A percentile compares a stretch with the other conserved stretches of the same genome.
Evolutionary conservation across 306 rosid species (phyloP).

Genomic region (Quercus parvula): DNA sequence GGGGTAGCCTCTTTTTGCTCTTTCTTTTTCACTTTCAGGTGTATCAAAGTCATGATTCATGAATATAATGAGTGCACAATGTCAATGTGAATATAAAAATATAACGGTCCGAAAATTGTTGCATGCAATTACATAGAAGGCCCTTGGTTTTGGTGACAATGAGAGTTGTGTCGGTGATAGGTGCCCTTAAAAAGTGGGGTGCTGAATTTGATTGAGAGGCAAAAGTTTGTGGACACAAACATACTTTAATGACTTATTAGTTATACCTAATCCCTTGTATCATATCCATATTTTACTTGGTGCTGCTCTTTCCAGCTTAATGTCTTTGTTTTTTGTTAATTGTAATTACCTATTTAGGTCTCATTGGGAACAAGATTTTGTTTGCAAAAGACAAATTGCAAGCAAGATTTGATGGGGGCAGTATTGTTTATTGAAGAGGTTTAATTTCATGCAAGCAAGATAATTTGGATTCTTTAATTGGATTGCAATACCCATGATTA

Average conservation of each 20-base stretch:
- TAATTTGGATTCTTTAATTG: neutral
- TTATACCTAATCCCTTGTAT: constrained; percentile 8
- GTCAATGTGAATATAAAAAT: neutral
- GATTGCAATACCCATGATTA: neutral
- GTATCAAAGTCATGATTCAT: no score
- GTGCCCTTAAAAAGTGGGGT: neutral
- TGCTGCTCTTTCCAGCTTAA: constrained; percentile 26
- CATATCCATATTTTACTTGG: no score
- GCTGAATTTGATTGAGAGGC: neutral
- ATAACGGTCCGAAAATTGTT: neutral
- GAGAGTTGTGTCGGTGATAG: constrained; percentile 22
- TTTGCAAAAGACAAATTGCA: constrained; percentile 1
- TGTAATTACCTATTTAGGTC: constrained; percentile 20
- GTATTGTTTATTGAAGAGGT: neutral
- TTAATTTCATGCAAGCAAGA: neutral
- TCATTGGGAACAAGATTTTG: neutral
- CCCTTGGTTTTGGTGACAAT: neutral
- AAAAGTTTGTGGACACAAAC: neutral
- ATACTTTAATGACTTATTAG: neutral
- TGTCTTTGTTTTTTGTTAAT: constrained; percentile 14
- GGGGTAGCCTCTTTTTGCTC: constrained; percentile 14
- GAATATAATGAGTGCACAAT: neutral
- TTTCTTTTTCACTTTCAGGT: neutral
- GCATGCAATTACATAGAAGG: neutral
- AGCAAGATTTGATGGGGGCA: neutral